A percentile compares a stretch with the other conserved stretches of the same genome.
These are phyloP conservation scores for Geosmithia putterillii DNA, from an alignment of 2,329 filamentous ascomycete genomes.

Conservation along the genomic window DNA sequence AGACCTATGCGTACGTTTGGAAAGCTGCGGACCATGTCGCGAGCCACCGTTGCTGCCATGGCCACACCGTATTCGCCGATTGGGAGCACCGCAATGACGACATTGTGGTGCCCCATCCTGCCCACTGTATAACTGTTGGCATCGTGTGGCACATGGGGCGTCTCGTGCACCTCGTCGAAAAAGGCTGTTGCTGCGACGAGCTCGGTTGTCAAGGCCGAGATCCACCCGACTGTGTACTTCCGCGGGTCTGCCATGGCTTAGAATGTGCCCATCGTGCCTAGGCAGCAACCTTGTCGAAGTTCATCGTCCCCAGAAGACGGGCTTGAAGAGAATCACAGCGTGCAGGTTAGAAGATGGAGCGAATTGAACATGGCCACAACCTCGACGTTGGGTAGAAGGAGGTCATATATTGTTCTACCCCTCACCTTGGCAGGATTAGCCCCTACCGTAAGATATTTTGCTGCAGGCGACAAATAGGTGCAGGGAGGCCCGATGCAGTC, in stretches of 20 bases:
- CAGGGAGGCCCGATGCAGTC: no score
- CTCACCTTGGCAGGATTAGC: no score
- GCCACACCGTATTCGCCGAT: background rate
- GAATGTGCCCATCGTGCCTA: no score
- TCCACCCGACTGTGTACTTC: background rate
- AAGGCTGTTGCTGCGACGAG: background rate
- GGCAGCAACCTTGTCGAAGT: no score
- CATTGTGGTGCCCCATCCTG: background rate
- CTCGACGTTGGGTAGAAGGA: no score
- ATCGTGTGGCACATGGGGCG: background rate
- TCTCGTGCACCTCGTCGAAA: background rate
- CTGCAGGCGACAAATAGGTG: no score
- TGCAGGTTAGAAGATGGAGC: no score
- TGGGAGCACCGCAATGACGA: background rate
- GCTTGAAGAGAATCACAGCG: no score
- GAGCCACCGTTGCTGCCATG: background rate
- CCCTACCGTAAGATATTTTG: no score
- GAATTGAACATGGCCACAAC: no score
- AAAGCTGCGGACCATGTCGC: background rate
- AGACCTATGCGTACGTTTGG: background rate
- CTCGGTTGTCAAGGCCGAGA: background rate
- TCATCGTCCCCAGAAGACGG: no score
- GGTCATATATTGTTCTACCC: no score
- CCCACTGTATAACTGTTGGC: background rate
- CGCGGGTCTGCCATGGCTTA: background rate